phyloP scores from a whole-genome alignment of 345 rosid species.

The Acer saccharum region DNA sequence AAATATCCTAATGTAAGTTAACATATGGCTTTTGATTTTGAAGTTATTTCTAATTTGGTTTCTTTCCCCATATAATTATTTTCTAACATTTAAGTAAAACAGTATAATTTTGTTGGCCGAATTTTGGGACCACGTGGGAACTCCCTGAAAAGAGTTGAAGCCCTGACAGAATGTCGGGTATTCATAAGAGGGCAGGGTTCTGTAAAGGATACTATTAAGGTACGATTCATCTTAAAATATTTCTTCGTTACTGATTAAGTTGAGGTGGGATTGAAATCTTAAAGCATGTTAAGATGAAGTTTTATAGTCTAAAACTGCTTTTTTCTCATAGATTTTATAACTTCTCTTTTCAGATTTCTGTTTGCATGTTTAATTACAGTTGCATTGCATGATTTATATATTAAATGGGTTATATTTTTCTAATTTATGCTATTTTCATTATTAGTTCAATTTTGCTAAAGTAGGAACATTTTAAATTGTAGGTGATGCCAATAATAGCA shows the following conservation, averaged over 20 bases:
- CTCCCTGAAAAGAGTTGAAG: constrained; percentile 92
- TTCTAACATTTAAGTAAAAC: constrained; percentile 38
- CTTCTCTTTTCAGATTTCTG: neutral
- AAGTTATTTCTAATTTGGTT: constrained; percentile 1
- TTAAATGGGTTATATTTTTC: neutral
- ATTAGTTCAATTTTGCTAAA: constrained; percentile 11
- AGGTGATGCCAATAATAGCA: constrained; percentile 22
- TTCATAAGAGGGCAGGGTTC: constrained; percentile 94
- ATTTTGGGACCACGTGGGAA: constrained; percentile 98
- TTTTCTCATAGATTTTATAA: neutral
- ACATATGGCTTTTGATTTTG: neutral
- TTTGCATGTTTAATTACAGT: neutral
- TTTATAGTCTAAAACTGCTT: constrained; percentile 11
- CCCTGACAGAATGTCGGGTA: constrained; percentile 78
- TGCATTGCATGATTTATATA: neutral
- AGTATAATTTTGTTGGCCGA: constrained; percentile 95
- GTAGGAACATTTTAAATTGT: constrained; percentile 26
- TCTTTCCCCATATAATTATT: constrained; percentile 18
- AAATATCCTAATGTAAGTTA: constrained; percentile 84
- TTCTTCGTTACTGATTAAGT: constrained; percentile 5
- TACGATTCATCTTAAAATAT: constrained; percentile 26
- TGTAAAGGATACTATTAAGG: constrained; percentile 85
- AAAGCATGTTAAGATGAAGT: neutral
- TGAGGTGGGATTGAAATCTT: constrained; percentile 13
- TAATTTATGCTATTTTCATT: neutral